Evolutionary conservation across 805 yeast species (phyloP), one percentile per base, ranked within the genome.

Genomic region (Spathaspora boniae): DNA sequence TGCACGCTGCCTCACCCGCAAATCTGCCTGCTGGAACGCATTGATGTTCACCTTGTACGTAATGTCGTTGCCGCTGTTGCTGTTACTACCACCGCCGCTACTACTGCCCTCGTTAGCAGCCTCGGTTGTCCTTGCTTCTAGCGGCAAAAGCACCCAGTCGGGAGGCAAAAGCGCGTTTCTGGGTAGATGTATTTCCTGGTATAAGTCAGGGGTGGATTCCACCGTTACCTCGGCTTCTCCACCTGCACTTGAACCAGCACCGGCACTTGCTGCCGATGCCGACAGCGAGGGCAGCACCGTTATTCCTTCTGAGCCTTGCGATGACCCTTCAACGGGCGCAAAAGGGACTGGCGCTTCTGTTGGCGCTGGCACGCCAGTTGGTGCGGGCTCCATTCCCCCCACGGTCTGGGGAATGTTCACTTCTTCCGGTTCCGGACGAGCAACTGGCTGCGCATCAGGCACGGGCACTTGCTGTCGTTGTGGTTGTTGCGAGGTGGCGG

Each of bases 121-220:
- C 6, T 23, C 23, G 3, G 42, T 19, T 29, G 24, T 40, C n/a
- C n/a, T n/a, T n/a, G n/a, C n/a, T 26, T 41, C 42, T 9, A 58
- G 33, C 2, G 66, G 65, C 24, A 60, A 37, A 7, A 56, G 18
- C 2, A 54, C 41, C 62, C 64, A 58, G 22, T 51, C 51, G 3
- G 60, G 62, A 2, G 66, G 66, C 8, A 56, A 24, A 3, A 56
- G 20, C 3, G 63, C 58, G 17, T 45, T 47, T 4, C 34, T 32
- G 2, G 64, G 62, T 18, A 59, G 42, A 12, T 34, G 29, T 7
- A 58, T 48, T 2, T 39, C 34, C 31, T 54, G 61, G 31, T 34
- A 40, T n/a, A n/a, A n/a, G 9, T 23, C 31, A 36, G 31, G 36
- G 7, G 9, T 31, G 2, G 39, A 4, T n/a, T 26, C 34, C 14